These are phyloP conservation scores for Dimargaris xerosporica DNA, from an alignment of 192 early-diverging fungal species.

Conservation along the genomic window DNA sequence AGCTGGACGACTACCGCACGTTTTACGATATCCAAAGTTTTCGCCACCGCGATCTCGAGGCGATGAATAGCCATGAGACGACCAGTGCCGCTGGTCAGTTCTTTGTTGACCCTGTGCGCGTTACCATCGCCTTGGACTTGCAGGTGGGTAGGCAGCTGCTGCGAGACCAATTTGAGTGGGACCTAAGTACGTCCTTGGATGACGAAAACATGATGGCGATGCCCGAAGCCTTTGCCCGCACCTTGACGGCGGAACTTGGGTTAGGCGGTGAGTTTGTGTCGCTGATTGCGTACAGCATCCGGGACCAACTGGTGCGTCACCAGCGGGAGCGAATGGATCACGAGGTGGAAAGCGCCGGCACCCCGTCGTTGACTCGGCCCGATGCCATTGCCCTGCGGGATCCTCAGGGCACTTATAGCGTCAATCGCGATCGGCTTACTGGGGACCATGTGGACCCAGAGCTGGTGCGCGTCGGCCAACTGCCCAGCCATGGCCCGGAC, in stretches of 20 bases:
- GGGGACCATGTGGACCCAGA: not conserved
- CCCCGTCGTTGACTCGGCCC: not conserved
- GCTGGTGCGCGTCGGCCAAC: not conserved
- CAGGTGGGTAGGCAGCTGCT: slow-evolving; percentile 54
- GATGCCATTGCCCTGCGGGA: not conserved
- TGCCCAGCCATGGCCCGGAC: slow-evolving; percentile 19
- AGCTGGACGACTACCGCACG: slow-evolving; percentile 41
- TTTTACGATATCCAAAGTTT: slow-evolving; percentile 29
- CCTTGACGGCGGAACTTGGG: slow-evolving; percentile 52
- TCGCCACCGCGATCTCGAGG: slow-evolving; percentile 24
- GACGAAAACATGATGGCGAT: slow-evolving; percentile 13
- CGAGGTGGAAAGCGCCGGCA: not conserved
- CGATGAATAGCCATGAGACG: not conserved
- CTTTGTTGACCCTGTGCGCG: slow-evolving; percentile 19
- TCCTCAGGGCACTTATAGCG: not conserved
- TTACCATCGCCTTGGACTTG: slow-evolving; percentile 39
- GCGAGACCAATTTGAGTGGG: slow-evolving; percentile 74
- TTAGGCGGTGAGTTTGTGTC: slow-evolving; percentile 66
- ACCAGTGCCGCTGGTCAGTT: not conserved
- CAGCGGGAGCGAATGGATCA: slow-evolving; percentile 36
- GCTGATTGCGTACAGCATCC: slow-evolving; percentile 56
- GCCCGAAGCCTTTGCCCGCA: slow-evolving; percentile 59
- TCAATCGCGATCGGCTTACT: not conserved
- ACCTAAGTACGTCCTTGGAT: slow-evolving; percentile 38
- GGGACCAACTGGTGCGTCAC: slow-evolving; percentile 51